phyloP scores from a whole-genome alignment of 106 monocot species.

The Acanthochlamys bracteata region DNA sequence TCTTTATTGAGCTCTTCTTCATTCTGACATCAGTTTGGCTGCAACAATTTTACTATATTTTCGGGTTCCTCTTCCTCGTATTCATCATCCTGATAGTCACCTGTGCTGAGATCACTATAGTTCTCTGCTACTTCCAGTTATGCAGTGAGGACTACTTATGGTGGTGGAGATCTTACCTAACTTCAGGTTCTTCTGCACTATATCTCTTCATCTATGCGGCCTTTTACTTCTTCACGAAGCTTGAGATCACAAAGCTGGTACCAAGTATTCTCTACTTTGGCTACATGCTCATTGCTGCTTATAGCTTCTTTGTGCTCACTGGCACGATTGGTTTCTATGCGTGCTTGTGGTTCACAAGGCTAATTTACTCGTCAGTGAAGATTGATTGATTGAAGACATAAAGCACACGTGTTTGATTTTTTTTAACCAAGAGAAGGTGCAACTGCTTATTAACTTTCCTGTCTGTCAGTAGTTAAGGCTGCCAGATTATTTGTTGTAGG shows the following conservation, averaged over 20 bases:
- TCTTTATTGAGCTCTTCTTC: conserved; percentile 40
- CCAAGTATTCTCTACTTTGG: conserved; percentile 36
- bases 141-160: conserved; percentile 45
- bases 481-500: no score
- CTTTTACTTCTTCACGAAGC: conserved; percentile 46
- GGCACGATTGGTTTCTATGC: conserved; percentile 23
- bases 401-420: no score
- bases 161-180: conserved; percentile 50
- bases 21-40: conserved; percentile 47
- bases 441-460: neutral
- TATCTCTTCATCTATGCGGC: conserved; percentile 41
- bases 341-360: conserved; percentile 44
- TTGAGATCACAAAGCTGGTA: conserved; percentile 38
- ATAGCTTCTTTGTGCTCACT: conserved; percentile 39
- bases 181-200: conserved; percentile 40
- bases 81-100: conserved; percentile 44
- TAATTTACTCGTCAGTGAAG: conserved; percentile 44
- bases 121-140: conserved; percentile 48
- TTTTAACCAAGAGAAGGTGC: no score
- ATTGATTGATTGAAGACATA: conserved; percentile 16
- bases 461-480: neutral
- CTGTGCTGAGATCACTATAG: conserved; percentile 43
- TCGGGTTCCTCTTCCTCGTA: conserved; percentile 43
- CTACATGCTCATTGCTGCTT: conserved; percentile 45
- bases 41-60: conserved; percentile 43